Conservation (phyloP, 208 protist genomes). For the Spongospora subterranea region DNA sequence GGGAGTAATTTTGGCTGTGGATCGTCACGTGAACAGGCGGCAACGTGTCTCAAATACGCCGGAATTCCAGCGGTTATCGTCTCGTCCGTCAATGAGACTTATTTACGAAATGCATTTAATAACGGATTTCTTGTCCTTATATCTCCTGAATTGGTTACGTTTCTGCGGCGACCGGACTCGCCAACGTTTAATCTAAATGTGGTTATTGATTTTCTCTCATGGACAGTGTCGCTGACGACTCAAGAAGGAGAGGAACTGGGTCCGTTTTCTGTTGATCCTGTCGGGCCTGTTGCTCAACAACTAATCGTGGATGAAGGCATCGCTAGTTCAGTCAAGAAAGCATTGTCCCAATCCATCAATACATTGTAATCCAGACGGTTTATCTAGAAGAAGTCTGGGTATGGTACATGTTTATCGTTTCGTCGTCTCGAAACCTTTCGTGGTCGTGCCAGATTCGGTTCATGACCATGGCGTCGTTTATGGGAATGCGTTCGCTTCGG, state of each 20-base stretch:
- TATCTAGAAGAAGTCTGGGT: too few species aligned
- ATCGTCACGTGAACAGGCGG: constrained; percentile 76
- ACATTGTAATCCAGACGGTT: too few species aligned
- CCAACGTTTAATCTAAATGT: not conserved
- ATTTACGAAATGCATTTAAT: not conserved
- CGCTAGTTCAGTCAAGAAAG: not conserved
- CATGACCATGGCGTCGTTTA: too few species aligned
- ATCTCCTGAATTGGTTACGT: not conserved
- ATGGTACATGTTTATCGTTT: too few species aligned
- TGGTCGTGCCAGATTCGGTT: too few species aligned
- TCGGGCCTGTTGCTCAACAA: not conserved
- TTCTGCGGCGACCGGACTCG: not conserved
- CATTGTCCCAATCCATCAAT: not conserved
- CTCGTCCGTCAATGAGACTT: not conserved
- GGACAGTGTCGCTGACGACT: not conserved
- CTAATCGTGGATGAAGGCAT: not conserved
- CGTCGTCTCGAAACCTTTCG: too few species aligned
- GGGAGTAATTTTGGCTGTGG: constrained; percentile 81
- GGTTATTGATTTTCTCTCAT: not conserved
- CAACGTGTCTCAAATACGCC: constrained; percentile 72
- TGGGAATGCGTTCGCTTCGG: too few species aligned
- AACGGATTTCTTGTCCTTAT: not conserved
- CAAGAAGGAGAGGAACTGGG: not conserved
- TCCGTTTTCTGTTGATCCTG: not conserved
- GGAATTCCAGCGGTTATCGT: not conserved